Base-by-base conservation (phyloP, 495 filamentous ascomycete genomes). In the Aspergillus leporis region DNA sequence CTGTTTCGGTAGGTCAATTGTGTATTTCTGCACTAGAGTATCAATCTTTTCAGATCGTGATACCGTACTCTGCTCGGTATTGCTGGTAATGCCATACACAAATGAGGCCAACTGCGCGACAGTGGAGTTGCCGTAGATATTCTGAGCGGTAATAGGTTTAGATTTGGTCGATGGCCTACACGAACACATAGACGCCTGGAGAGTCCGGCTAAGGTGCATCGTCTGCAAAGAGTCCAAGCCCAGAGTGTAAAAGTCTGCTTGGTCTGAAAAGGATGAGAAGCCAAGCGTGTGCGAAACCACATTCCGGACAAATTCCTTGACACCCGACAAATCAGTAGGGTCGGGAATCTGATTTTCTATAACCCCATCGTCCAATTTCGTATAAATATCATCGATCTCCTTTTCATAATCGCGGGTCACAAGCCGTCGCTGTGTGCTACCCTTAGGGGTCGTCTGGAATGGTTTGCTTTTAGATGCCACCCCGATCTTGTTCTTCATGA, bases 321-420 rank as follows among this genome's bases (percentile, higher is more conserved):
- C 3, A 14, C 8, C n/a, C 3, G 38, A 41, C 14, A 41, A 41
- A 41, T 41, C 38, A 41, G 16, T 14, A 16, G 14, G 2, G 2
- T 41, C 38, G 3, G 38, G 38, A 2, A 41, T 16, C 16, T 41
- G 38, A 41, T 41, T n/a, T 41, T 14, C 14, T 1, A 41, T 25
- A 12, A 45, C 1, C 0, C 64, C 21, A 18, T 66, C 61, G 9
- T 61, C n/a, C 10, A 55, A 55, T 18, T 59, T 61, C 23, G 51
- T 38, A 45, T 83, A 87, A 7, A 85, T 63, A 12, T 66, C 61
- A 25, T 83, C 73, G 54, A 87, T 82, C 59, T 86, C 82, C 6
- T 77, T 66, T 41, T 71, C 63, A 61, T 87, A 89, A 51, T 81
- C 61, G 38, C 74, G 72, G 1, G 80, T 38, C 0, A 81, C 81